Percentiles rank a stretch among this genome's conserved stretches.
phyloP scores from a whole-genome alignment of 2,329 filamentous ascomycete genomes.

The Sclerotinia minor region DNA sequence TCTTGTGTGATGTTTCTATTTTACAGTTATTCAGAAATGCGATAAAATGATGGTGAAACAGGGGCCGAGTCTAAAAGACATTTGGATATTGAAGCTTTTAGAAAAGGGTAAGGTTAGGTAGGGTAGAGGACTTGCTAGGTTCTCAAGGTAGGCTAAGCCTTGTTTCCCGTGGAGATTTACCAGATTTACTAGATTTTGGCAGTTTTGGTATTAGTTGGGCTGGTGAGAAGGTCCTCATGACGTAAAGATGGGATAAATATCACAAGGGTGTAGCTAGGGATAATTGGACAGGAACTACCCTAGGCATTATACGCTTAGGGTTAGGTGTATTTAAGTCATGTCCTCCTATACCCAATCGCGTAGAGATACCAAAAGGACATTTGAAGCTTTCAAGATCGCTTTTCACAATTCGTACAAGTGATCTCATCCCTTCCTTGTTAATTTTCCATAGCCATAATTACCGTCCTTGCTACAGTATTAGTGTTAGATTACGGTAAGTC shows the following conservation, averaged over 20 bases:
- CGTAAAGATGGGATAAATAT: slow-evolving; percentile 1
- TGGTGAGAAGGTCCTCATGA: not conserved
- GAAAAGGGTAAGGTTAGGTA: not conserved
- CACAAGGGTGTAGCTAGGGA: not conserved
- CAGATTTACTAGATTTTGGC: not conserved
- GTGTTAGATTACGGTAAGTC: not conserved
- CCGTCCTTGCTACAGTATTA: not conserved
- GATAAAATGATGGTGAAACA: slow-evolving; percentile 16
- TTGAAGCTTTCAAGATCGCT: not conserved
- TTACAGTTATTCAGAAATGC: slow-evolving; percentile 13
- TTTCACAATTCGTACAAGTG: not conserved
- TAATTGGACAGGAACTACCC: not conserved
- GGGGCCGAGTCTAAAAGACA: slow-evolving; percentile 1
- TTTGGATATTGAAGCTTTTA: slow-evolving; percentile 9
- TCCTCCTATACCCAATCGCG: not conserved
- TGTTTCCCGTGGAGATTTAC: not conserved
- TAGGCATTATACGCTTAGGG: not conserved
- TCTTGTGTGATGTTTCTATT: not conserved
- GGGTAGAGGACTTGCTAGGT: not conserved
- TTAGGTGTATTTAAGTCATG: not conserved
- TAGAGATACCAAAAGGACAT: not conserved
- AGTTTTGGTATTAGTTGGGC: too few relatives aligned
- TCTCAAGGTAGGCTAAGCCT: not conserved
- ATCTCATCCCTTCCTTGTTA: not conserved
- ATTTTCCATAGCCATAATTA: slow-evolving; percentile 7